Evolutionary conservation across 108 stramenopile species (phyloP).

Genomic region (Cyclotella atomus): DNA sequence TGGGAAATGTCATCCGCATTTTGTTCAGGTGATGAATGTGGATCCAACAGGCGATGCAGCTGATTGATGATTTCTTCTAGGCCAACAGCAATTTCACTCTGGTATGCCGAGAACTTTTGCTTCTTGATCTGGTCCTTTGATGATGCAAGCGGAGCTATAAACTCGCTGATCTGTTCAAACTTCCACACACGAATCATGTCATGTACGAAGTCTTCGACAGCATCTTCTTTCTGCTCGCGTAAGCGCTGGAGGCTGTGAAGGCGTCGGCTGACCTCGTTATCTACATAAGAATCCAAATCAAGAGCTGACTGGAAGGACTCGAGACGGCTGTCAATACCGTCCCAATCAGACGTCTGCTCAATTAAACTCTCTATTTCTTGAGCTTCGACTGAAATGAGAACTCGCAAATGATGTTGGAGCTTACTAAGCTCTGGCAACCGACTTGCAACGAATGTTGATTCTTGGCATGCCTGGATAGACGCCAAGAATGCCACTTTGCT

Average conservation of each 20-base stretch:
- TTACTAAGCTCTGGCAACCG: conserved; percentile 18
- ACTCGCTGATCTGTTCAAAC: conserved; percentile 48
- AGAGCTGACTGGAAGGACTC: conserved; percentile 31
- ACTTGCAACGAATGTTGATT: conserved; percentile 1
- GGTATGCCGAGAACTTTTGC: conserved; percentile 37
- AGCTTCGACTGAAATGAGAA: conserved; percentile 37
- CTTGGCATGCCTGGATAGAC: conserved; percentile 8
- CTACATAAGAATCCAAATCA: conserved; percentile 44
- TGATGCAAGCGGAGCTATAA: conserved; percentile 44
- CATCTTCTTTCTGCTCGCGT: conserved; percentile 50
- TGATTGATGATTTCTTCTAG: conserved; percentile 17
- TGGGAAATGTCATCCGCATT: conserved; percentile 19
- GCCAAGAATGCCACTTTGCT: conserved; percentile 6
- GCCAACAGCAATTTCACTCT: conserved; percentile 22
- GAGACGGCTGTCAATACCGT: conserved; percentile 46
- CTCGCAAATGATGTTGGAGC: conserved; percentile 24
- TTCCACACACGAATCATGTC: conserved; percentile 47
- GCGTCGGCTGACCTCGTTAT: conserved; percentile 33
- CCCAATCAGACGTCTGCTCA: conserved; percentile 52
- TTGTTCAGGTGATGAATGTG: conserved; percentile 7
- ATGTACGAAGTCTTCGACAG: conserved; percentile 46
- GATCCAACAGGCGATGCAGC: conserved; percentile 6
- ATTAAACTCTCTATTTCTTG: conserved; percentile 38
- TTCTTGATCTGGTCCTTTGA: conserved; percentile 59
- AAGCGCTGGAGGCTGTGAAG: conserved; percentile 39